These are phyloP conservation scores for Waitea zeae DNA, from an alignment of 1,284 basidiomycete species.

Conservation along the genomic window DNA sequence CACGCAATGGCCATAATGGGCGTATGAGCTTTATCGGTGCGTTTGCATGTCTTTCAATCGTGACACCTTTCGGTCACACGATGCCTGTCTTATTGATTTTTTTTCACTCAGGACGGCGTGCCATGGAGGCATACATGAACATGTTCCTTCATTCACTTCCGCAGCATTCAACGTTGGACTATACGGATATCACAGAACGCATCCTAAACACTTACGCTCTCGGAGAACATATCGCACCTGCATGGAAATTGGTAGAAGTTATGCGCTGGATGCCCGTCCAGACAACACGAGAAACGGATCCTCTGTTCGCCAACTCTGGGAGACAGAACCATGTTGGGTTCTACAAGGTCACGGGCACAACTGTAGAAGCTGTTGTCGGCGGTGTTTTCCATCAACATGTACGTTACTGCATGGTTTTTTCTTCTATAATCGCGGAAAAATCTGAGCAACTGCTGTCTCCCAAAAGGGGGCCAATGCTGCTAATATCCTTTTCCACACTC, in stretches of 20 bases:
- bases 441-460: too few relatives aligned
- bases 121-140: slow-evolving; percentile 52
- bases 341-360: slow-evolving; percentile 61
- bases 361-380: slow-evolving; percentile 59
- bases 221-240: slow-evolving; percentile 53
- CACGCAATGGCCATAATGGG: slow-evolving; percentile 49
- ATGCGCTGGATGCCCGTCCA: slow-evolving; percentile 46
- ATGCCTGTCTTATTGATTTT: neutral
- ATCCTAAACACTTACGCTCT: slow-evolving; percentile 49
- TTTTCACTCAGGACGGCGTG: slow-evolving; percentile 39
- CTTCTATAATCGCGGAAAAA: too few relatives aligned
- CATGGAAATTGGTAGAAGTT: slow-evolving; percentile 48
- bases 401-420: too few relatives aligned
- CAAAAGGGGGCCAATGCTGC: too few relatives aligned
- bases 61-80: too few relatives aligned
- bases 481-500: too few relatives aligned
- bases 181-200: slow-evolving; percentile 32
- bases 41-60: too few relatives aligned
- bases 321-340: slow-evolving; percentile 32
- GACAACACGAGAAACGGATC: neutral
- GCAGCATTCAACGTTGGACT: slow-evolving; percentile 23
- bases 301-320: neutral
- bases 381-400: slow-evolving; percentile 67
- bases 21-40: slow-evolving; percentile 53
- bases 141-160: slow-evolving; percentile 49